Evolutionary conservation across 2,329 filamentous ascomycete genomes (phyloP), one percentile per base, ranked within the genome.

Genomic region (Colletotrichum destructivum): DNA sequence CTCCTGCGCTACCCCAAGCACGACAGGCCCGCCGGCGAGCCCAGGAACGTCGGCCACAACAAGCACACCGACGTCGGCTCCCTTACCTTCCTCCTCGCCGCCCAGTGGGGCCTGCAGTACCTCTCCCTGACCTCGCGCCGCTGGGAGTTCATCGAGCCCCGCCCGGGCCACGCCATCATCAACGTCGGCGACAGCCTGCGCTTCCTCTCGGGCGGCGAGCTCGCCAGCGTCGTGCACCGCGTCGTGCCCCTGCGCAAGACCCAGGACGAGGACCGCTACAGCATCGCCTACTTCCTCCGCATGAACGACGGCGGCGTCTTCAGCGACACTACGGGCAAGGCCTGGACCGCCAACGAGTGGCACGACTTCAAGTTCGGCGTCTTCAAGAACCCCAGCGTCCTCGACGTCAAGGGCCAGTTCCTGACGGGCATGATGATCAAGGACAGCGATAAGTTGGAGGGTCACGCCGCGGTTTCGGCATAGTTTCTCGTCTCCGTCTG

Each of bases 181-280:
- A 82, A 81, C 72, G 75, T 82, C 40, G 80, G 79, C 3, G 79
- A 82, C 66, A 73, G 74, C 18, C 63, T 81, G 55, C 76, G 64
- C n/a, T 69, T 72, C 42, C 60, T 73, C 4, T 69, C 69, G 12
- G 47, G 54, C 13, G 47, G 49, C 18, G 35, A 49, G 12, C 57
- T 75, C 16, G 42, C 61, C 35, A 71, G 66, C 3, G 62, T 49
- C 11, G 40, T 75, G 26, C 74, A 74, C 54, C 66, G 72, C 15
- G 73, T 75, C 1, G 23, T 74, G 1, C 73, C 73, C 0, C 35
- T 18, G 16, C 38, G 57, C 16, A 21, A n/a, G 2, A 21, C 40
- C 0, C 56, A 60, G 7, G 40, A 60, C 1, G 56, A 60, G 56
- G 62, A 74, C 52, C 65, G 72, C 2, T 75, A 75, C 62, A 38